Conservation (phyloP, 139 green algal genomes). For the Volvox reticuliferus region DNA sequence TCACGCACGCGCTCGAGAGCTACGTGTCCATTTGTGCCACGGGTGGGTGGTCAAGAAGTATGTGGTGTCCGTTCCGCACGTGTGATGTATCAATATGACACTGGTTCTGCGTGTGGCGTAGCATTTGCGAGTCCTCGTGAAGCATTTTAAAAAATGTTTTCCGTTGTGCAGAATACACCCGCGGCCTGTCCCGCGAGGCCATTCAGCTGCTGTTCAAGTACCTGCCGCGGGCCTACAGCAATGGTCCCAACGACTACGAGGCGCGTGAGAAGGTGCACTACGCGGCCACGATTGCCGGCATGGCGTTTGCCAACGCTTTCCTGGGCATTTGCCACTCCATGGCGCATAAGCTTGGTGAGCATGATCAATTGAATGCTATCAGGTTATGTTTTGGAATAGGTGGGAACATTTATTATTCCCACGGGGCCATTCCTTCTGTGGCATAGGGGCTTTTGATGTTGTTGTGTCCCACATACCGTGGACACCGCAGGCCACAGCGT, state of each 20-base stretch:
- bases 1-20: constrained; percentile 79
- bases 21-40: constrained; percentile 76
- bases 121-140: too few relatives aligned
- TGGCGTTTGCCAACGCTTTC: constrained; percentile 87
- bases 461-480: too few relatives aligned
- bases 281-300: constrained; percentile 81
- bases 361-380: not conserved
- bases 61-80: too few relatives aligned
- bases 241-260: constrained; percentile 66
- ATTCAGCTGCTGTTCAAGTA: constrained; percentile 74
- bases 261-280: constrained; percentile 81
- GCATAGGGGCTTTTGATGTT: too few relatives aligned
- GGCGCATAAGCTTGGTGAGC: constrained; percentile 70
- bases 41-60: constrained; percentile 1
- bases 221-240: constrained; percentile 64
- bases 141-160: not conserved
- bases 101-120: too few relatives aligned
- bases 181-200: constrained; percentile 70
- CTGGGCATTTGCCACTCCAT: constrained; percentile 84
- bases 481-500: too few relatives aligned
- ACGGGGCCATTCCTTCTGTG: not conserved
- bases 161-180: constrained; percentile 69
- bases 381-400: too few relatives aligned
- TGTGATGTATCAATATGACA: too few relatives aligned
- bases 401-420: not conserved